These are phyloP conservation scores for Piloderma croceum DNA, from an alignment of 768 basidiomycete genomes.

Conservation along the genomic window DNA sequence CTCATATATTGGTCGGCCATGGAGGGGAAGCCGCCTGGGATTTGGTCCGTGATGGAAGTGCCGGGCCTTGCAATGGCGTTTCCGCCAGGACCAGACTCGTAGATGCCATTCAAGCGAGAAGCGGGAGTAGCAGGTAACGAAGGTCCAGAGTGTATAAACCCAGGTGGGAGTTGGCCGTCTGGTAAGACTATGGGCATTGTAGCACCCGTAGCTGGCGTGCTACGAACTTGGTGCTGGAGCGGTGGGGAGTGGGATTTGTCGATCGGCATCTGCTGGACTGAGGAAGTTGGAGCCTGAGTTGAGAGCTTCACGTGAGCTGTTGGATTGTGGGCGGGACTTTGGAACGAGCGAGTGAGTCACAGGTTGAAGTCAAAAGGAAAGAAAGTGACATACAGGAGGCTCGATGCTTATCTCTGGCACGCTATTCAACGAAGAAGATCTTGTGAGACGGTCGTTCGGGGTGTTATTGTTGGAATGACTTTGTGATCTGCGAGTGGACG, in stretches of 20 bases:
- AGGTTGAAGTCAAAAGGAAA: slow-evolving; percentile 12
- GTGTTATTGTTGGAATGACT: too few species aligned
- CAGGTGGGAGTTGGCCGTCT: slow-evolving; percentile 28
- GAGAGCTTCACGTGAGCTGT: slow-evolving; percentile 25
- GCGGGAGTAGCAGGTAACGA: too few species aligned
- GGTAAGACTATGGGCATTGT: slow-evolving; percentile 23
- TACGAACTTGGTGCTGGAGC: neutral
- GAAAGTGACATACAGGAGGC: slow-evolving; percentile 30
- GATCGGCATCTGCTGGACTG: slow-evolving; percentile 37
- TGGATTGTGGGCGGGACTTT: slow-evolving; percentile 36
- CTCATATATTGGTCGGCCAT: too few species aligned
- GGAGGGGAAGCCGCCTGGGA: slow-evolving; percentile 12
- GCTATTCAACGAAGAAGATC: slow-evolving; percentile 21
- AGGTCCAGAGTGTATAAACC: slow-evolving; percentile 29
- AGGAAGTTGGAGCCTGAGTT: slow-evolving; percentile 25
- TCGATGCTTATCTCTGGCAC: slow-evolving; percentile 30
- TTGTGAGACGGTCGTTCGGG: too few species aligned
- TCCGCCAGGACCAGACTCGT: slow-evolving; percentile 6
- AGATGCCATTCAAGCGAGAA: slow-evolving; percentile 7
- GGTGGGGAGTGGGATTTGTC: slow-evolving; percentile 28
- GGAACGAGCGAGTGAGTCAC: neutral
- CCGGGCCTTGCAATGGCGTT: slow-evolving; percentile 21
- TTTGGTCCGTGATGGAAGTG: slow-evolving; percentile 12
- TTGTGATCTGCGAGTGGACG: too few species aligned
- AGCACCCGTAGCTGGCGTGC: slow-evolving; percentile 1